Evolutionary conservation across 2,329 filamentous ascomycete species (phyloP).

Genomic region (Cladophialophora chaetospira): DNA sequence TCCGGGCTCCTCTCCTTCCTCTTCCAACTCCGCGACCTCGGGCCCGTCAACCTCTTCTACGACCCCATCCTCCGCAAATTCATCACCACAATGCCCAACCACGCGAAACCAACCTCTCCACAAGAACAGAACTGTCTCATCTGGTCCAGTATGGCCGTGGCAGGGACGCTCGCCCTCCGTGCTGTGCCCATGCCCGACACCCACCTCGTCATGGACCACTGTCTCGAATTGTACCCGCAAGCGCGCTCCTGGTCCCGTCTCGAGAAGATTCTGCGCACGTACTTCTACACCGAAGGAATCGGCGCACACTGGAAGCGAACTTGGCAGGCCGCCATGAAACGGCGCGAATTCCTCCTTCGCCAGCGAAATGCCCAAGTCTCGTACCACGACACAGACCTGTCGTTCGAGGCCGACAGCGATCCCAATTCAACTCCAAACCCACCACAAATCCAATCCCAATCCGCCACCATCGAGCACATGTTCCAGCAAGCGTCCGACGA

Average conservation of each 20-base stretch:
- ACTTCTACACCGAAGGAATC: constrained; percentile 27
- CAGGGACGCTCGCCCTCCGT: constrained; percentile 26
- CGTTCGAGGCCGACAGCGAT: too few relatives aligned
- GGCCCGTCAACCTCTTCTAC: constrained; percentile 29
- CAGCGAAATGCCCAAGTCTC: neutral
- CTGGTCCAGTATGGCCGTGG: constrained; percentile 27
- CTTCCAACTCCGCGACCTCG: constrained; percentile 25
- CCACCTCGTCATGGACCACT: constrained; percentile 25
- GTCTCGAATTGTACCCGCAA: constrained; percentile 21
- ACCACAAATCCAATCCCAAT: neutral
- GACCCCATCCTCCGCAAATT: constrained; percentile 31
- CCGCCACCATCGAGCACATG: neutral
- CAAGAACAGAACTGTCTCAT: constrained; percentile 23
- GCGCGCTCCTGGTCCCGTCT: constrained; percentile 22
- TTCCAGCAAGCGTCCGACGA: neutral
- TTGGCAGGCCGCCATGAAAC: constrained; percentile 23
- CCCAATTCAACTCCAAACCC: too few relatives aligned
- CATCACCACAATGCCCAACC: constrained; percentile 22
- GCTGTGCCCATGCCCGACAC: constrained; percentile 23
- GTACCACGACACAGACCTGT: neutral
- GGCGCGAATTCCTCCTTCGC: constrained; percentile 17
- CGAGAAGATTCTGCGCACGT: constrained; percentile 22
- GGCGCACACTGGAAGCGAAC: constrained; percentile 23
- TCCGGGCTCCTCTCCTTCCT: constrained; percentile 27
- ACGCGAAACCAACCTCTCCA: constrained; percentile 11